Conservation (phyloP, 176 grass and related monocot genomes). For the Eremochloa ophiuroides region DNA sequence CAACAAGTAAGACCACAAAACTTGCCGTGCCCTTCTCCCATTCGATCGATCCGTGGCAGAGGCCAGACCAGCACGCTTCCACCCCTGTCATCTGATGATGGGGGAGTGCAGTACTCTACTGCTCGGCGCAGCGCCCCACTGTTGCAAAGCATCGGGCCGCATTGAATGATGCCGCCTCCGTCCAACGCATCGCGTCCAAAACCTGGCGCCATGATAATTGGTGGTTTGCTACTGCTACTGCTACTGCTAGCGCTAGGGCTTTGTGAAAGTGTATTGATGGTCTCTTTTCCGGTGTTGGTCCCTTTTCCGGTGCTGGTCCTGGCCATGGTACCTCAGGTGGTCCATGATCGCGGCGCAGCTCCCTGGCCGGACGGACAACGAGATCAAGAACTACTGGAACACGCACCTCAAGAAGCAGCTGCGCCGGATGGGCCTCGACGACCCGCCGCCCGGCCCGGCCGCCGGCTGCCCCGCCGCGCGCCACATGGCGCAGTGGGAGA, state of each 20-base stretch:
- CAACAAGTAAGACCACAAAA: slow-evolving; percentile 60
- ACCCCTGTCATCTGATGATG: too few species aligned
- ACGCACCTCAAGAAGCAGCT: slow-evolving; percentile 98
- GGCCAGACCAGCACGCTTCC: background rate
- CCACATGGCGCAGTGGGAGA: slow-evolving; percentile 99
- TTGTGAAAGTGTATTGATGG: slow-evolving; percentile 24
- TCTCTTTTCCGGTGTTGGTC: background rate
- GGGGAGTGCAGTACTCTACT: too few species aligned
- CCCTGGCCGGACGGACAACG: slow-evolving; percentile 87
- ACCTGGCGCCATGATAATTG: background rate
- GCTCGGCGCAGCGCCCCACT: slow-evolving; percentile 16
- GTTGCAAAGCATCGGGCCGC: slow-evolving; percentile 10
- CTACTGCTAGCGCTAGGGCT: background rate
- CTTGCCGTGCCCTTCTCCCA: background rate
- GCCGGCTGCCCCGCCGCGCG: slow-evolving; percentile 49
- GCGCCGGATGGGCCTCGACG: slow-evolving; percentile 62
- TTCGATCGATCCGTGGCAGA: background rate
- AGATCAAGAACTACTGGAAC: slow-evolving; percentile 99
- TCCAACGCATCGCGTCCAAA: background rate
- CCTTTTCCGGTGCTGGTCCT: background rate
- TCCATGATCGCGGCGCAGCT: slow-evolving; percentile 92
- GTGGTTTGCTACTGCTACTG: too few species aligned
- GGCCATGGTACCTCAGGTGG: slow-evolving; percentile 45
- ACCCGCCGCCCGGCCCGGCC: slow-evolving; percentile 30
- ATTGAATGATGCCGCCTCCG: slow-evolving; percentile 29